Evolutionary conservation across 2,329 filamentous ascomycete species (phyloP), one percentile per base, ranked within the genome.

Genomic region (Penicillium digitatum): DNA sequence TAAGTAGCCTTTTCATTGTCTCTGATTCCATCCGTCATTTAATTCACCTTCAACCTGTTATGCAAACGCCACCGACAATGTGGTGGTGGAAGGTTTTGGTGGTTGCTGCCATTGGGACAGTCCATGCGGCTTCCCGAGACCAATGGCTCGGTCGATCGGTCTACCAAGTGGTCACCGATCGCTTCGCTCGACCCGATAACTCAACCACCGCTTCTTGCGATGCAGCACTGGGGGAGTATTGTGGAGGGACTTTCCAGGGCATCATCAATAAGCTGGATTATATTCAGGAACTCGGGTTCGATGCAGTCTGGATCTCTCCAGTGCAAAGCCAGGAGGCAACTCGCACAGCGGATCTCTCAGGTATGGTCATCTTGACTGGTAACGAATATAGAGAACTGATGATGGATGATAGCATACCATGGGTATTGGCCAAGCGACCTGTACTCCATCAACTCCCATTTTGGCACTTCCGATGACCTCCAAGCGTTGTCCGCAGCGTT

Each of bases 391-490:
- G 80, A 66, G 65, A 54, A 52, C 29, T 24, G 29, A 53, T 46
- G 29, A 47, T 46, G 27, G 22, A 51, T 46, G 26, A 35, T 37
- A 55, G 53, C 53, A 31, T 55, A 55, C 35, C 53, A 55, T 38
- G 53, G 53, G 11, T 55, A 55, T 32, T 55, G 53, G 53, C 53
- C 53, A 20, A 55, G 52, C n/a, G 45, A 38, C 34, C 49, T 43
- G 67, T 80, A 80, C 63, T 64, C 71, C 14, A 67, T 88, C 58
- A 87, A 88, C 63, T 62, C 76, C 2, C 76, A 82, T 55, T 85
- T 82, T 59, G 86, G 86, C 20, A 82, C 81, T 0, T 76, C 76
- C 3, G 75, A 81, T 20, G 85, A 88, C 61, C 75, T 88, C 54
- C 79, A 79, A 60, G 76, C 75, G 9, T 75, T 88, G 14, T 76